phyloP scores from a whole-genome alignment of 176 grass and related monocot species.

The Ensete ventricosum region DNA sequence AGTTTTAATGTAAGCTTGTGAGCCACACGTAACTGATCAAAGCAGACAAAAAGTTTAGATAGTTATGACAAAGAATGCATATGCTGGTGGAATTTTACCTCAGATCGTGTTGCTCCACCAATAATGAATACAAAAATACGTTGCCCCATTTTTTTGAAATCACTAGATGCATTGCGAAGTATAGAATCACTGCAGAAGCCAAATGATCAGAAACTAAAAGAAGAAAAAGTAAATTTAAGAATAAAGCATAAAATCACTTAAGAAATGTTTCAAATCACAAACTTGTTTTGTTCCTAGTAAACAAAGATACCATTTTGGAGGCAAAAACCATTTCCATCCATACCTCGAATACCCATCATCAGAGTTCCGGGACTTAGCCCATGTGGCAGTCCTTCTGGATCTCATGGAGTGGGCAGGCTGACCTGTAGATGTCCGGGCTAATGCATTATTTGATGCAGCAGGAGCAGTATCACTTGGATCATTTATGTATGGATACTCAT shows the following conservation, averaged over 20 bases:
- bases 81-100: slow-evolving; percentile 32
- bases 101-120: slow-evolving; percentile 89
- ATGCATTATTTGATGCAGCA: slow-evolving; percentile 13
- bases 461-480: slow-evolving; percentile 39
- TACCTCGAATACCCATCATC: slow-evolving; percentile 88
- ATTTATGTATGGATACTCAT: slow-evolving; percentile 73
- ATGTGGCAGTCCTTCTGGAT: slow-evolving; percentile 71
- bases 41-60: slow-evolving; percentile 9
- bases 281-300: neutral
- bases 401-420: slow-evolving; percentile 52
- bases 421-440: slow-evolving; percentile 21
- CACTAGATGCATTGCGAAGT: slow-evolving; percentile 47
- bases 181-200: slow-evolving; percentile 62
- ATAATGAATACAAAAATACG: slow-evolving; percentile 86
- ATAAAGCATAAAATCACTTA: slow-evolving; percentile 10
- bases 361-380: slow-evolving; percentile 54
- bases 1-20: slow-evolving; percentile 83
- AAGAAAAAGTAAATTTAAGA: neutral
- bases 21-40: slow-evolving; percentile 50
- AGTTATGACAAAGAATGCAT: slow-evolving; percentile 7
- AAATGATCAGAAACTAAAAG: neutral
- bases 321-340: neutral
- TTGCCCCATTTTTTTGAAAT: slow-evolving; percentile 95
- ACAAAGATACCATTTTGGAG: neutral
- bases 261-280: neutral